Base-by-base conservation (phyloP, 2,329 filamentous ascomycete genomes). In the Diaporthe nobilis region DNA sequence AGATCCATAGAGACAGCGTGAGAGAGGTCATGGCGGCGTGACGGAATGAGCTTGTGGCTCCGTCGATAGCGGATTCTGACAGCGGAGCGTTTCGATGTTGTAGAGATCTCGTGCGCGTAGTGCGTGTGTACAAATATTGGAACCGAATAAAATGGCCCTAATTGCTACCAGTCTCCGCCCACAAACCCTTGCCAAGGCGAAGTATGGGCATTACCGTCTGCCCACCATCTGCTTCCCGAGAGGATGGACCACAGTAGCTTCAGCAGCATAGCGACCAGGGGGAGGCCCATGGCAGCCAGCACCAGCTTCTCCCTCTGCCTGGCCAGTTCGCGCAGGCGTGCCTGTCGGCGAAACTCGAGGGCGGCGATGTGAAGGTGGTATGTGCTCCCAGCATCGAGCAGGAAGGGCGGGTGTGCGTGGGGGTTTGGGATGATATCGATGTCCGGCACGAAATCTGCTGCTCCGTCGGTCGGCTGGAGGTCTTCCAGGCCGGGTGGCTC, bases 1-100 rank as follows among this genome's bases (percentile, higher is more conserved):
- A 81, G 75, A 80, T 77, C 55, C 76, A 77, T 15, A 68, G 60
- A 15, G 51, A 76, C 37, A 77, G 76, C 58, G 67, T 74, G 13
- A 63, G 72, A 17, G 74, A 77, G 37, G 60, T 72, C 42, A 77
- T 77, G 75, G 63, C 73, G 22, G 72, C 57, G 13, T 77, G 65
- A 75, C 9, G n/a, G 31, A 37, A 28, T 20, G 15, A 5, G 6
- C 8, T n/a, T 17, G 31, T 12, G 13, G 49, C 17, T 65, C 4
- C 22, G 8, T 25, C 12, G 49, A 34, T 39, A 42, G n/a, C 13
- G 17, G 37, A 13, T 25, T 15, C 58, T 34, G 17, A n/a, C 42
- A 37, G 28, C 10, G 7, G n/a, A 34, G 25, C 34, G 22, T 28
- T 8, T 28, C 22, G 34, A 17, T 15, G 15, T 55, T 4, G 51